Conservation (phyloP, 148 eudicot species). For the Chenopodium album region DNA sequence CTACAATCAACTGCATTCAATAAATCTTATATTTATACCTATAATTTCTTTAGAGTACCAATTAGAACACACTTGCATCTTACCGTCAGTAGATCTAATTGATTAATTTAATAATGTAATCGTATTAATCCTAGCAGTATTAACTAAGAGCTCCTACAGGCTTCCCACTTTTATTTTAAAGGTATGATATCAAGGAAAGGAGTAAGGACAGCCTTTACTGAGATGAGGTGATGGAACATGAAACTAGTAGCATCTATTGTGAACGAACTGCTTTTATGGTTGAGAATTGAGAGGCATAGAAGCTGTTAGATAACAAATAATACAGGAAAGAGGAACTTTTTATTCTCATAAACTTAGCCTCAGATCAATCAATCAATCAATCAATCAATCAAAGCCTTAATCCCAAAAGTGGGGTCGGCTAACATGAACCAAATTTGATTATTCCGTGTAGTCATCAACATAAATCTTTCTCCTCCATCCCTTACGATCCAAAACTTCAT, state of each 20-base stretch:
- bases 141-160: not conserved
- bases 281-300: not conserved
- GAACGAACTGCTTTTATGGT: not conserved
- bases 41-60: not conserved
- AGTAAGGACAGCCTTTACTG: not conserved
- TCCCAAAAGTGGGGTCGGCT: no score
- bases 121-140: not conserved
- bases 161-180: not conserved
- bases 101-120: not conserved
- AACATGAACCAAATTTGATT: no score
- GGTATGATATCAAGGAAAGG: not conserved
- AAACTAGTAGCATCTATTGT: not conserved
- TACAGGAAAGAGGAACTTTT: not conserved
- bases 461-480: no score
- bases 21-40: not conserved
- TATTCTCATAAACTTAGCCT: conserved; percentile 4
- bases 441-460: no score
- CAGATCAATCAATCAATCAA: no score
- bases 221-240: not conserved
- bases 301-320: not conserved
- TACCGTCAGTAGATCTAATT: not conserved
- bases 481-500: no score
- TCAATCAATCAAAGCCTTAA: no score
- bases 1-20: not conserved
- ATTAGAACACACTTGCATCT: not conserved